Percentiles rank a stretch among this genome's conserved stretches.
These are phyloP conservation scores for Miscanthus lutarioriparius DNA, from an alignment of 176 grass and related monocot genomes.

Conservation along the genomic window DNA sequence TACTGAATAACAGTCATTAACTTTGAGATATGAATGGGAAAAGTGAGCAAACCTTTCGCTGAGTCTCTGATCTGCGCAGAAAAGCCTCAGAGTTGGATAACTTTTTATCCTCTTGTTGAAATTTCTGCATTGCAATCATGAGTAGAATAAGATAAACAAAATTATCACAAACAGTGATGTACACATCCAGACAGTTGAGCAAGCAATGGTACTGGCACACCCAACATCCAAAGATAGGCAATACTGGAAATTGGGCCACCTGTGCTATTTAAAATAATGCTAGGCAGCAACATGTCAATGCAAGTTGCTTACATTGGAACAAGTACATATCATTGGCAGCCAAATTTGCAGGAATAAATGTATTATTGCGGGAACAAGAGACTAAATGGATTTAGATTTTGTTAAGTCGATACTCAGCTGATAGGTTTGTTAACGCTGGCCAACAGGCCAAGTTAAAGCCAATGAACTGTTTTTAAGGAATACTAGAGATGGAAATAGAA, in stretches of 20 bases:
- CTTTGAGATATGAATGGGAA: not conserved
- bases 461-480: not conserved
- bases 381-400: not conserved
- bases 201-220: not conserved
- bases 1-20: not conserved
- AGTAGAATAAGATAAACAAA: constrained; percentile 7
- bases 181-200: constrained; percentile 1
- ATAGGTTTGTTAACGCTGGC: not conserved
- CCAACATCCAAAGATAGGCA: not conserved
- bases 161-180: not conserved
- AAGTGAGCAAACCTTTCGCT: constrained; percentile 65
- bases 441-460: not conserved
- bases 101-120: constrained; percentile 84
- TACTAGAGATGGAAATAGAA: not conserved
- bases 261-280: not conserved
- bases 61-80: constrained; percentile 87
- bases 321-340: not conserved
- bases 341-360: not conserved
- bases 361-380: not conserved
- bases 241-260: not conserved
- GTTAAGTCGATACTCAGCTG: not conserved
- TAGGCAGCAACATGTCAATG: not conserved
- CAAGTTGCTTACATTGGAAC: not conserved
- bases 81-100: constrained; percentile 77
- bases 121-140: constrained; percentile 71